Percentiles rank a stretch among this genome's conserved stretches.
Conservation (phyloP, 2,329 filamentous ascomycete species). For the Paraphaeosphaeria sporulosa region DNA sequence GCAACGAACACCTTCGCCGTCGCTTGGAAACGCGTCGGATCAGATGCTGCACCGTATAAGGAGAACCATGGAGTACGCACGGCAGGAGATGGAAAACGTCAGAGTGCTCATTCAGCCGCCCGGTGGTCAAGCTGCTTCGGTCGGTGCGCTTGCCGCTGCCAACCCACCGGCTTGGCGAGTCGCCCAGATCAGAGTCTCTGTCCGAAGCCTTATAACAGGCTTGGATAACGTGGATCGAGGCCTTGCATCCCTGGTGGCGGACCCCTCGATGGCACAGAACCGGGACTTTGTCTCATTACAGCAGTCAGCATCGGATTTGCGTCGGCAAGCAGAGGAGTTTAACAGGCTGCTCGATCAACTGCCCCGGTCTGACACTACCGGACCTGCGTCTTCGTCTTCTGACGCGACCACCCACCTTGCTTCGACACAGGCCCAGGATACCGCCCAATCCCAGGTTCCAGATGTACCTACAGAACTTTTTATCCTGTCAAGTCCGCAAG, state of each 20-base stretch:
- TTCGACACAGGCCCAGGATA: constrained; percentile 17
- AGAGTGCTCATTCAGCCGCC: constrained; percentile 31
- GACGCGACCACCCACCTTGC: constrained; percentile 15
- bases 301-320: constrained; percentile 36
- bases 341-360: constrained; percentile 30
- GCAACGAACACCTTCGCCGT: constrained; percentile 24
- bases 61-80: constrained; percentile 33
- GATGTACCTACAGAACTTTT: constrained; percentile 40
- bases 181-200: constrained; percentile 35
- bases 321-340: constrained; percentile 34
- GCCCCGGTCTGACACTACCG: constrained; percentile 1
- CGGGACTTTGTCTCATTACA: constrained; percentile 40
- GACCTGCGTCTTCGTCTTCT: background rate
- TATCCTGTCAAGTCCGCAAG: constrained; percentile 46
- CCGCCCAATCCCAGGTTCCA: constrained; percentile 22
- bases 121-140: constrained; percentile 15
- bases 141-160: constrained; percentile 10
- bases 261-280: constrained; percentile 37
- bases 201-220: constrained; percentile 31
- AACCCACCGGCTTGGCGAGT: constrained; percentile 39
- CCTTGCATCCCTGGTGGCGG: constrained; percentile 28
- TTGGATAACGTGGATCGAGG: constrained; percentile 39
- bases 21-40: constrained; percentile 23
- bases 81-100: constrained; percentile 44
- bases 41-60: constrained; percentile 33